Percentiles rank a stretch among this genome's conserved stretches.
Evolutionary conservation across 306 rosid species (phyloP).

Genomic region (Abrus precatorius): DNA sequence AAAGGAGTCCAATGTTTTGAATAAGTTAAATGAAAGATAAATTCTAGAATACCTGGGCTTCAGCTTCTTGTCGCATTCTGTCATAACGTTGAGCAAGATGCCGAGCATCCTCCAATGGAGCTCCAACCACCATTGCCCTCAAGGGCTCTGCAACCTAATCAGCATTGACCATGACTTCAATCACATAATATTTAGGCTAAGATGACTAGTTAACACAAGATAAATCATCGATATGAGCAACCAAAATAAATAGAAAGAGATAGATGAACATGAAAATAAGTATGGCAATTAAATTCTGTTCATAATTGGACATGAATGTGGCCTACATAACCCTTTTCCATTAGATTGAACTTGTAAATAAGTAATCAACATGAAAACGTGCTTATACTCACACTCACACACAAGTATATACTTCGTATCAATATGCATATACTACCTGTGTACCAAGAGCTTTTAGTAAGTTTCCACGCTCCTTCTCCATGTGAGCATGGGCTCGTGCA

Average conservation of each 20-base stretch:
- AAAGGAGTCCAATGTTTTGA: constrained; percentile 13
- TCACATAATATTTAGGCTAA: constrained; percentile 29
- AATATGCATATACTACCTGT: constrained; percentile 60
- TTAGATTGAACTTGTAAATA: constrained; percentile 27
- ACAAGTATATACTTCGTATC: neutral
- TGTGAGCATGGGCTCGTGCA: constrained; percentile 88
- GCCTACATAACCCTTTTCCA: constrained; percentile 30
- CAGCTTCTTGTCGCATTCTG: constrained; percentile 91
- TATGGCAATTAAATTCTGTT: constrained; percentile 6
- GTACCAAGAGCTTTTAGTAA: constrained; percentile 93
- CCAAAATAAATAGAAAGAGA: constrained; percentile 20
- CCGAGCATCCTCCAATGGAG: constrained; percentile 94
- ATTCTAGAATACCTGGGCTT: constrained; percentile 78
- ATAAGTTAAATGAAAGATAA: constrained; percentile 40
- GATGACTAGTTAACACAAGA: constrained; percentile 21
- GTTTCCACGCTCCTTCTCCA: constrained; percentile 93
- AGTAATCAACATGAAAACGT: neutral
- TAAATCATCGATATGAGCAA: constrained; percentile 41
- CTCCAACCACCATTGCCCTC: constrained; percentile 93
- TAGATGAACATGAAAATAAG: constrained; percentile 9
- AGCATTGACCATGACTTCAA: constrained; percentile 47
- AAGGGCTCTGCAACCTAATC: constrained; percentile 91
- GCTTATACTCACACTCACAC: neutral
- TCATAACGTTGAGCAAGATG: constrained; percentile 96
- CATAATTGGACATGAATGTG: neutral